A percentile compares a stretch with the other conserved stretches of the same genome.
Conservation (phyloP, 495 filamentous ascomycete genomes). For the Penicillium simplicissimum region DNA sequence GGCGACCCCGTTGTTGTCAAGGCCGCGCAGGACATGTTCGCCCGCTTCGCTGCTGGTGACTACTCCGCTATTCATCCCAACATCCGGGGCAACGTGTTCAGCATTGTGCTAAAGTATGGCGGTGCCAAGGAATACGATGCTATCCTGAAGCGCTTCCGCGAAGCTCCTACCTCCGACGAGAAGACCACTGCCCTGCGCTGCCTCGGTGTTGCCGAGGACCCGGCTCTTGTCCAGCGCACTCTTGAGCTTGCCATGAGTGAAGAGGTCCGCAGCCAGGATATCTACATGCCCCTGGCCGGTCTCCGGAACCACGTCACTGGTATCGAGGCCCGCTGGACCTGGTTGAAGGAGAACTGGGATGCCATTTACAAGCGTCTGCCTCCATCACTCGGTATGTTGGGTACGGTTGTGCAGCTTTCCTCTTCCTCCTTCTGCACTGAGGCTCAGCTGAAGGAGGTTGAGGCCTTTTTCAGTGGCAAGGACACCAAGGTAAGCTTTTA, state of each 20-base stretch:
- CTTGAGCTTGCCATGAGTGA: conserved; percentile 71
- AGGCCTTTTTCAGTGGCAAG: conserved; percentile 77
- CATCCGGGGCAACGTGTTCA: conserved; percentile 63
- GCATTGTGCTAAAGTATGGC: conserved; percentile 60
- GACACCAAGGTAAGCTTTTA: conserved; percentile 67
- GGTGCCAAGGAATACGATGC: conserved; percentile 67
- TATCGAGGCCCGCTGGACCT: conserved; percentile 76
- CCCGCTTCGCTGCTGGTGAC: conserved; percentile 60
- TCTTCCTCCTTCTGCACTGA: conserved; percentile 77
- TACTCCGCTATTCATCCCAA: conserved; percentile 64
- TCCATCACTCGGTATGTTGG: conserved; percentile 80
- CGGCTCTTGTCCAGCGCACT: conserved; percentile 78
- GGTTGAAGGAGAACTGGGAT: conserved; percentile 87
- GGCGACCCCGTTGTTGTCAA: conserved; percentile 58
- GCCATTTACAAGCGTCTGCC: conserved; percentile 72
- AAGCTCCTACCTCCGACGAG: conserved; percentile 88
- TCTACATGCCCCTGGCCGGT: conserved; percentile 83
- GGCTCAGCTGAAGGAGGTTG: conserved; percentile 71
- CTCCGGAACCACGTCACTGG: conserved; percentile 77
- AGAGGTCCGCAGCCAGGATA: conserved; percentile 93
- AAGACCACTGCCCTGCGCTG: conserved; percentile 91
- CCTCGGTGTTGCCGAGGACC: conserved; percentile 75
- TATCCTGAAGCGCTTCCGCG: conserved; percentile 77
- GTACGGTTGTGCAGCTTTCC: conserved; percentile 78
- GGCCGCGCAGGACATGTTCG: conserved; percentile 66